Percentiles rank a stretch among this genome's conserved stretches.
Evolutionary conservation across 1,139 yeast species (phyloP).

Genomic region (Geotrichum carabidarum): DNA sequence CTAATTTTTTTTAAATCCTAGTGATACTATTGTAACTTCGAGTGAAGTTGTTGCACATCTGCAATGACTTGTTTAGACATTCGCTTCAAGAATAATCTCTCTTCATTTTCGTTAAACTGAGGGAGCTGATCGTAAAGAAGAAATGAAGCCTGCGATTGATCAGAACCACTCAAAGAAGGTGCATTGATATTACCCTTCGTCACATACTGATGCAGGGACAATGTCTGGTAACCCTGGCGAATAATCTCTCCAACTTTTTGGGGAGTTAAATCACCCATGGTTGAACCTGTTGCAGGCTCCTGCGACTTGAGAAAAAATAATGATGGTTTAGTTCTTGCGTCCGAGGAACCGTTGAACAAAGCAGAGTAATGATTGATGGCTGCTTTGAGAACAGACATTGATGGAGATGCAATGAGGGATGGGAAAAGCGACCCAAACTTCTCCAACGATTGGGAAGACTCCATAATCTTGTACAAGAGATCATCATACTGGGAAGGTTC

Average conservation of each 20-base stretch:
- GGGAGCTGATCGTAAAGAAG: conserved; percentile 29
- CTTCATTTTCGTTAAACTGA: conserved; percentile 28
- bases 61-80: conserved; percentile 27
- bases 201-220: conserved; percentile 28
- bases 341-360: conserved; percentile 18
- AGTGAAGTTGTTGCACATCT: conserved; percentile 25
- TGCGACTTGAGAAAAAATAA: neutral
- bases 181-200: conserved; percentile 15
- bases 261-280: conserved; percentile 21
- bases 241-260: conserved; percentile 29
- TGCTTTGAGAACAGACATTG: conserved; percentile 26
- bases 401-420: conserved; percentile 22
- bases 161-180: conserved; percentile 8
- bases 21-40: neutral
- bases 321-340: conserved; percentile 2
- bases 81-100: conserved; percentile 29
- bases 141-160: conserved; percentile 7
- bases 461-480: conserved; percentile 35
- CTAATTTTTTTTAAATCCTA: neutral
- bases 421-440: conserved; percentile 23
- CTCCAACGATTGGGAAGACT: conserved; percentile 27
- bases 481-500: conserved; percentile 35
- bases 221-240: conserved; percentile 31
- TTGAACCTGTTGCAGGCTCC: neutral
- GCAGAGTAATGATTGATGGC: conserved; percentile 31